Percentiles rank a stretch among this genome's conserved stretches.
Evolutionary conservation across 176 grass and related monocot species (phyloP).

Genomic region (Carex parvula): DNA sequence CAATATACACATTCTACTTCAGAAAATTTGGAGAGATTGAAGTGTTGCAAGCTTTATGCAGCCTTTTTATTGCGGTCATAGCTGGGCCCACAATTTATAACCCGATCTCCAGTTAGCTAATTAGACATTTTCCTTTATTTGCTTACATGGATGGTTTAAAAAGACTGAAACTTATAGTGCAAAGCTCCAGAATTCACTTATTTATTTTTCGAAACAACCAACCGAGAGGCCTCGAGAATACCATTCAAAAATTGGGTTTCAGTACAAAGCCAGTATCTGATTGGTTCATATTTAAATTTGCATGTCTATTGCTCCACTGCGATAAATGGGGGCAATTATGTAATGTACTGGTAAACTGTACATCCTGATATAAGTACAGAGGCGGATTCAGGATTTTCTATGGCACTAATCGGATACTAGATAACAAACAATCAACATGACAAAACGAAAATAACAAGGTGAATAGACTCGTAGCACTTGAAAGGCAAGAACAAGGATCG

Average conservation of each 20-base stretch:
- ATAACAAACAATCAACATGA: too few relatives aligned
- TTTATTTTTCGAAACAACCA: not conserved
- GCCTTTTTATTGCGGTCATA: constrained; percentile 84
- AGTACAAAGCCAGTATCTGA: not conserved
- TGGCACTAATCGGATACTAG: too few relatives aligned
- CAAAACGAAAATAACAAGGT: too few relatives aligned
- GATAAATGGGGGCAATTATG: not conserved
- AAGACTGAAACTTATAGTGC: not conserved
- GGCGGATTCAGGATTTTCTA: too few relatives aligned
- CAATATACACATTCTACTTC: too few relatives aligned
- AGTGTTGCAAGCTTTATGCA: constrained; percentile 68
- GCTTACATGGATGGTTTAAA: not conserved
- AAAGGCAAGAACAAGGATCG: too few relatives aligned
- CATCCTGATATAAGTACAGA: not conserved
- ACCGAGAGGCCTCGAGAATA: not conserved
- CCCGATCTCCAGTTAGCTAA: not conserved
- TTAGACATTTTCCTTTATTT: constrained; percentile 13
- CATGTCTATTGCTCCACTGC: not conserved
- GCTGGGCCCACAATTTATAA: constrained; percentile 29
- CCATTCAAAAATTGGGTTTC: not conserved
- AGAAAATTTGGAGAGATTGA: constrained; percentile 56
- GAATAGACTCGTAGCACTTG: too few relatives aligned
- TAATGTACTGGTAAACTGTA: not conserved
- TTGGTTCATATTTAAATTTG: not conserved
- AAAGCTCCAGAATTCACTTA: not conserved